These are phyloP conservation scores for Odontarrhena argentea DNA, from an alignment of 345 rosid genomes.

Conservation along the genomic window DNA sequence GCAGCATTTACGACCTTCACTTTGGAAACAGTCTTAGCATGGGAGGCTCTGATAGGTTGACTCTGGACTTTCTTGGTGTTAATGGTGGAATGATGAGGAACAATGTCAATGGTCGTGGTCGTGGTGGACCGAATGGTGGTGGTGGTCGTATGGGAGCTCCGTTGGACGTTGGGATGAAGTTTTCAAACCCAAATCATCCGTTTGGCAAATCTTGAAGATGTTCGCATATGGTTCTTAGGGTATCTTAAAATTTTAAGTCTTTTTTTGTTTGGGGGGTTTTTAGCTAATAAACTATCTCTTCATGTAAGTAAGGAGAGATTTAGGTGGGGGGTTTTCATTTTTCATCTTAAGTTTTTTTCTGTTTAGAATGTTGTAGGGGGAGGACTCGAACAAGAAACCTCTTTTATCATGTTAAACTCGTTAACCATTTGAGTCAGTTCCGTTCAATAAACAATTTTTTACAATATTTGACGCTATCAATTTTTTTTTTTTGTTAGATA, in stretches of 20 bases:
- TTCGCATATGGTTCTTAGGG: not conserved
- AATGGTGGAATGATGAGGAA: constrained; percentile 57
- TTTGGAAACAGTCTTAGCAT: constrained; percentile 29
- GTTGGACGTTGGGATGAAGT: constrained; percentile 29
- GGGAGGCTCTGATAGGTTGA: constrained; percentile 56
- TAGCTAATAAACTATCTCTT: not conserved
- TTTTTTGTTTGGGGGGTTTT: constrained; percentile 22
- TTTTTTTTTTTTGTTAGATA: not conserved
- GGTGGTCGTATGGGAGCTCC: constrained; percentile 35
- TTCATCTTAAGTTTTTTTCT: not conserved
- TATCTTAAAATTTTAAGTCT: constrained; percentile 23
- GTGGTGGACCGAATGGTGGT: not conserved
- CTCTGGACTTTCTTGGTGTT: constrained; percentile 77
- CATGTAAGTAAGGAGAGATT: not conserved
- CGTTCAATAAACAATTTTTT: not conserved
- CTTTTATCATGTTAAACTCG: not conserved
- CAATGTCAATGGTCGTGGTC: constrained; percentile 33
- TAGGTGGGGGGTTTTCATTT: constrained; percentile 15
- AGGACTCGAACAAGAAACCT: constrained; percentile 12
- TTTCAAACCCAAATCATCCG: constrained; percentile 36
- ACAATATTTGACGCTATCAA: not conserved
- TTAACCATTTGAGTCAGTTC: constrained; percentile 5
- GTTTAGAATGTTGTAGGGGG: not conserved
- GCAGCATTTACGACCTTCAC: constrained; percentile 42
- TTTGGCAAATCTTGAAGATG: constrained; percentile 39